These are phyloP conservation scores for Kurtzmaniella quercitrusa DNA, from an alignment of 1,139 yeast genomes.

Conservation along the genomic window DNA sequence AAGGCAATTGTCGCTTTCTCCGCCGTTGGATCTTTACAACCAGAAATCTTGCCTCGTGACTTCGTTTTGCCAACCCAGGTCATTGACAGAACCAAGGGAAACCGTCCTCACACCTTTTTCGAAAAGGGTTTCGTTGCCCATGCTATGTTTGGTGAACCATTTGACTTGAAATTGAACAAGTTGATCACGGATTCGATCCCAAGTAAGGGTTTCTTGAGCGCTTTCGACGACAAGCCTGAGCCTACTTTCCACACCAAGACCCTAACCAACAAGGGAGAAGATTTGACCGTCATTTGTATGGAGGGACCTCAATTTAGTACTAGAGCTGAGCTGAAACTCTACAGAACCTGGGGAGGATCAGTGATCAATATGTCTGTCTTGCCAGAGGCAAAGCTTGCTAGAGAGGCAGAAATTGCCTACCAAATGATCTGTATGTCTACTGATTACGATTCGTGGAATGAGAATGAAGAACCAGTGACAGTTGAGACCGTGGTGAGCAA, in stretches of 20 bases:
- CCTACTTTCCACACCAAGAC: slow-evolving; percentile 55
- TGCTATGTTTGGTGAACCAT: slow-evolving; percentile 96
- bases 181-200: slow-evolving; percentile 57
- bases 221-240: slow-evolving; percentile 34
- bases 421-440: slow-evolving; percentile 99
- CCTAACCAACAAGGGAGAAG: slow-evolving; percentile 50
- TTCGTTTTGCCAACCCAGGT: slow-evolving; percentile 93
- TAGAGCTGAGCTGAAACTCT: slow-evolving; percentile 90
- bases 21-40: slow-evolving; percentile 94
- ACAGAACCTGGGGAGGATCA: slow-evolving; percentile 87
- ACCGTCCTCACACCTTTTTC: slow-evolving; percentile 84
- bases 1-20: slow-evolving; percentile 86
- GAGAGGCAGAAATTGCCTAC: slow-evolving; percentile 94
- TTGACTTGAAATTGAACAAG: slow-evolving; percentile 68
- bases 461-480: slow-evolving; percentile 90
- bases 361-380: slow-evolving; percentile 95
- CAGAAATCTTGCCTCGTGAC: slow-evolving; percentile 86
- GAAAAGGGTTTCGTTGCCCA: slow-evolving; percentile 95
- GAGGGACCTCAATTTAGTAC: slow-evolving; percentile 99
- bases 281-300: slow-evolving; percentile 88
- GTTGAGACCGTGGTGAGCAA: slow-evolving; percentile 94
- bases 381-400: slow-evolving; percentile 94
- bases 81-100: slow-evolving; percentile 95
- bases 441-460: slow-evolving; percentile 98
- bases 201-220: slow-evolving; percentile 50